Conservation (phyloP, 75 land plant species). For the Gnetum montanum region DNA sequence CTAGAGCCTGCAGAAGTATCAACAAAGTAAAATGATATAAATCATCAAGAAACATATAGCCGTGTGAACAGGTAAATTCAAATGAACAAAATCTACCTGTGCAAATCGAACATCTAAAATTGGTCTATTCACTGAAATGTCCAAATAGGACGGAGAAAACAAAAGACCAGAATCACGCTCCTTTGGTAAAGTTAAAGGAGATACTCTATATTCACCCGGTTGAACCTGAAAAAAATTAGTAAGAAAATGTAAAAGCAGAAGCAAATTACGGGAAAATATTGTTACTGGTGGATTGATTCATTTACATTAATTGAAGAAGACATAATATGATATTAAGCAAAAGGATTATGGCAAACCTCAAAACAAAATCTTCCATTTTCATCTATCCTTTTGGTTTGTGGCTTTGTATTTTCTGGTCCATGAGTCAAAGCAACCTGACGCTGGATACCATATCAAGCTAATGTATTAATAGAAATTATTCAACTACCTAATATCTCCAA, state of each 20-base stretch:
- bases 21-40: too few species aligned
- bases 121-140: slow-evolving; percentile 59
- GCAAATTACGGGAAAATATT: too few species aligned
- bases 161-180: slow-evolving; percentile 52
- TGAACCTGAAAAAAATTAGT: slow-evolving; percentile 45
- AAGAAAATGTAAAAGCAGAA: too few species aligned
- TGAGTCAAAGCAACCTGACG: slow-evolving; percentile 83
- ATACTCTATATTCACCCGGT: slow-evolving; percentile 81
- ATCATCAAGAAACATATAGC: too few species aligned
- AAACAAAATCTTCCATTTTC: slow-evolving; percentile 79
- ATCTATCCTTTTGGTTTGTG: slow-evolving; percentile 66
- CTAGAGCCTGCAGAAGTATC: slow-evolving; percentile 54
- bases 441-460: slow-evolving; percentile 15
- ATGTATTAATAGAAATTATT: too few species aligned
- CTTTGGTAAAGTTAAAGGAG: slow-evolving; percentile 50
- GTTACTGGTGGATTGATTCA: too few species aligned
- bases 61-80: too few species aligned
- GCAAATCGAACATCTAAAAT: slow-evolving; percentile 49
- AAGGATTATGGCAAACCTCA: slow-evolving; percentile 40
- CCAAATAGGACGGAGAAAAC: slow-evolving; percentile 67
- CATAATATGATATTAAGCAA: too few species aligned
- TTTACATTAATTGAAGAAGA: too few species aligned
- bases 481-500: too few species aligned
- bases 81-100: slow-evolving; percentile 64
- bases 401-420: slow-evolving; percentile 79